Conservation (phyloP, 2,329 filamentous ascomycete genomes). For the Colletotrichum lentis region DNA sequence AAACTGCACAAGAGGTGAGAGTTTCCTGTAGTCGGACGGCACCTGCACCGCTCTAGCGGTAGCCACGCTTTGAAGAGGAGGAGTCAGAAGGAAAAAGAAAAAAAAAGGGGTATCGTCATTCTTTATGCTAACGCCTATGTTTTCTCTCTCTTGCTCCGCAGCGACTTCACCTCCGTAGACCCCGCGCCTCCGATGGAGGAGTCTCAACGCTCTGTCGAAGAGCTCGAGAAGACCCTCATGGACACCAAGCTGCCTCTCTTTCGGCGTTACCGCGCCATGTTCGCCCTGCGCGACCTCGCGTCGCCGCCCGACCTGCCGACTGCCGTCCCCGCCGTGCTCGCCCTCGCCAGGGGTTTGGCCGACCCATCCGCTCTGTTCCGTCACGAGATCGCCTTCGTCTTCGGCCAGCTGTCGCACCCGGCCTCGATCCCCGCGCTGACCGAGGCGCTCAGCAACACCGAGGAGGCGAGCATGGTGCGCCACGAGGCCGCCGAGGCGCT, state of each 20-base stretch:
- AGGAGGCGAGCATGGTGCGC: constrained; percentile 94
- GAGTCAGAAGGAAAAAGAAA: neutral
- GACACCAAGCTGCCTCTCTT: constrained; percentile 84
- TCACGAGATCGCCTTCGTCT: constrained; percentile 98
- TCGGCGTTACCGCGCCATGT: constrained; percentile 96
- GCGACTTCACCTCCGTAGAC: constrained; percentile 95
- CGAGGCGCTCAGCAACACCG: constrained; percentile 76
- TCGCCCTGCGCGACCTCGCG: constrained; percentile 91
- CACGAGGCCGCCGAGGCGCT: constrained; percentile 97
- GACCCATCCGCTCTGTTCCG: constrained; percentile 93
- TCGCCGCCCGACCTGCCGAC: constrained; percentile 92
- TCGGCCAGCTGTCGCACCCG: constrained; percentile 93
- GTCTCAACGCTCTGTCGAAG: constrained; percentile 72
- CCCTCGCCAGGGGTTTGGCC: constrained; percentile 83
- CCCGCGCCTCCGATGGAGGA: constrained; percentile 88
- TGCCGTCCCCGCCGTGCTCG: constrained; percentile 84
- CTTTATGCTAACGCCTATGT: constrained; percentile 29
- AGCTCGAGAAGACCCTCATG: constrained; percentile 79
- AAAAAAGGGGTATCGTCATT: constrained; percentile 18
- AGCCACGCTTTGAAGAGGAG: neutral
- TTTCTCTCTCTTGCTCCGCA: constrained; percentile 52
- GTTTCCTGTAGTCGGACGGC: neutral
- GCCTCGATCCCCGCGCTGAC: constrained; percentile 94
- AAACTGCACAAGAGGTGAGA: constrained; percentile 81
- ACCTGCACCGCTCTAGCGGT: neutral